Evolutionary conservation across 1,284 basidiomycete genomes (phyloP), one percentile per base, ranked within the genome.

Genomic region (Tylopilus sp.): DNA sequence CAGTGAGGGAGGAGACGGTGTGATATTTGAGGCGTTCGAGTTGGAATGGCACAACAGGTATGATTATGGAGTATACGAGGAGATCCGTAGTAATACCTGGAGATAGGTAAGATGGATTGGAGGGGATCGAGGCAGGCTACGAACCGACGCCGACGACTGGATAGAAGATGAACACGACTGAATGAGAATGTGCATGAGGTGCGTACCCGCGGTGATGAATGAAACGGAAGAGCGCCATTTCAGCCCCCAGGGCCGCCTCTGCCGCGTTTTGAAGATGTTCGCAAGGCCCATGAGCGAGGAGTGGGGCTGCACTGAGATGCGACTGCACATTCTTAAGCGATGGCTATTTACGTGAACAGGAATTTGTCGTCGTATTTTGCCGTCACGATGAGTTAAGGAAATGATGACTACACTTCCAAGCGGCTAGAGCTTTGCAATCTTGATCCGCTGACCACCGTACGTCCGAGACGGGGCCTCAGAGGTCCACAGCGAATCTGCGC

Each of bases 1-100:
- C 83, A 0, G 79, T 76, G n/a, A 80, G 72, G 3, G 73, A 72
- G 17, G 84, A 85, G 10, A 84, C 74, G 9, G 69, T 59, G 1
- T 58, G 59, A 56, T 83, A 83, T 0, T 75, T 72, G 30, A 86
- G 72, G 9, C 56, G 59, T 58, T 85, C 76, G 7, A 88, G 73
- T 41, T 81, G 81, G 61, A 88, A 91, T 0, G 88, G 88, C 51
- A 91, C 72, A 38, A 91, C 81, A 2, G 88, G 88, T 21, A 86
- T 80, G 43, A 87, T 78, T 42, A 84, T 73, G 2, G 84, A 82
- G 58, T 88, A 88, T 0, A 83, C 76, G 14, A 86, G 68, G 1
- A 84, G 60, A 62, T 88, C 85, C 0, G 77, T 79, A 3, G 77
- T 73, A 31, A 87, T 74, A 0, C 84, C 85, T 86, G 45, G 20